Conservation (phyloP, 164 flowering plant genomes). For the Kingdonia uniflora region DNA sequence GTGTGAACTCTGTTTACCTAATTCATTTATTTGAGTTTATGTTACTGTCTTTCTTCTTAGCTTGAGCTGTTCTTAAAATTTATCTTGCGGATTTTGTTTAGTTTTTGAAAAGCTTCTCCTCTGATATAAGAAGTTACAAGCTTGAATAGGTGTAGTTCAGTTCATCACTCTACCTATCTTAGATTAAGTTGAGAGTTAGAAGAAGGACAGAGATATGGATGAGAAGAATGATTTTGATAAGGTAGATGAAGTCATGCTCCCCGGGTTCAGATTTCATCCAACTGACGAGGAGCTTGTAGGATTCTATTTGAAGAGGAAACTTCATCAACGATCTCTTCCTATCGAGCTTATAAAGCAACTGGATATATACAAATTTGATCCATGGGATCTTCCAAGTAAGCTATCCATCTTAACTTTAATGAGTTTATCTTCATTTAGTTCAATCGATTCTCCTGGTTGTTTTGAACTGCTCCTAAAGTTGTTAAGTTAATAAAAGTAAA, state of each 20-base stretch:
- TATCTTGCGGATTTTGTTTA: neutral
- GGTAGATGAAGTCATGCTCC: slow-evolving; percentile 53
- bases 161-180: too few species aligned
- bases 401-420: neutral
- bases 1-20: slow-evolving; percentile 10
- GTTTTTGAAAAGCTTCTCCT: neutral
- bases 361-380: slow-evolving; percentile 70
- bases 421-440: too few species aligned
- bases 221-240: slow-evolving; percentile 32
- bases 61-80: slow-evolving; percentile 1
- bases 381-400: slow-evolving; percentile 91
- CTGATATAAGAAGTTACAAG: neutral
- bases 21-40: slow-evolving; percentile 4
- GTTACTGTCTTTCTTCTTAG: slow-evolving; percentile 3
- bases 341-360: slow-evolving; percentile 68
- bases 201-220: slow-evolving; percentile 22
- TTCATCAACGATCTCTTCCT: slow-evolving; percentile 50
- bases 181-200: neutral
- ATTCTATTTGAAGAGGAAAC: slow-evolving; percentile 61
- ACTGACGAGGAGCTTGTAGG: slow-evolving; percentile 78
- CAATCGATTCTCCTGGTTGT: too few species aligned
- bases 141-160: neutral
- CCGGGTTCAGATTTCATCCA: slow-evolving; percentile 84
- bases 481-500: too few species aligned
- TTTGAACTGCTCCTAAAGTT: too few species aligned